These are phyloP conservation scores for Penicillium sp. DNA, from an alignment of 2,329 filamentous ascomycete species.

Conservation along the genomic window DNA sequence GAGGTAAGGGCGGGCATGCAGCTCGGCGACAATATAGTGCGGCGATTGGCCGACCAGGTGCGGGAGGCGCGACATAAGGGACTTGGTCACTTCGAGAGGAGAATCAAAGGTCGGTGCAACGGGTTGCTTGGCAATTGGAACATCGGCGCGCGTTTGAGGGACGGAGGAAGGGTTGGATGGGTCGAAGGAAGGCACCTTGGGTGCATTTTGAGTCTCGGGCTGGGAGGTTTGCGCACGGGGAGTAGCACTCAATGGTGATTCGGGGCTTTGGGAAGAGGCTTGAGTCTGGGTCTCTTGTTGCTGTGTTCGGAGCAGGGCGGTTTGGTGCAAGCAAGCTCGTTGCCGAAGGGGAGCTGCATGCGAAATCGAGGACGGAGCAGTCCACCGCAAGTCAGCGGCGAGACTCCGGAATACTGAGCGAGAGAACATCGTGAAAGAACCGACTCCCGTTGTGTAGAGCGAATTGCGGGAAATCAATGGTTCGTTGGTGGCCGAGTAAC, in stretches of 20 bases:
- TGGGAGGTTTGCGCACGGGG: slow-evolving; percentile 36
- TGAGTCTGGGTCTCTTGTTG: slow-evolving; percentile 38
- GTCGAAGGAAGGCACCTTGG: slow-evolving; percentile 18
- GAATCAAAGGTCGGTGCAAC: slow-evolving; percentile 45
- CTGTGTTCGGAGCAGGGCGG: slow-evolving; percentile 34
- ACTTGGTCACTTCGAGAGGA: slow-evolving; percentile 50
- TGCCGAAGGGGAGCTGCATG: slow-evolving; percentile 36
- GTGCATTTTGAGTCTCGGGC: slow-evolving; percentile 21
- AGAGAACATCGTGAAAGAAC: slow-evolving; percentile 43
- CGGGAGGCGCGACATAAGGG: slow-evolving; percentile 52
- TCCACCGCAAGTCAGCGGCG: slow-evolving; percentile 37
- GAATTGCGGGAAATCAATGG: slow-evolving; percentile 22
- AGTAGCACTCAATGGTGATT: slow-evolving; percentile 37
- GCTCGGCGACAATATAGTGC: slow-evolving; percentile 56
- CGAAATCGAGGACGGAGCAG: slow-evolving; percentile 31
- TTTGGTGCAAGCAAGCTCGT: slow-evolving; percentile 53
- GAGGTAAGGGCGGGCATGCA: slow-evolving; percentile 58
- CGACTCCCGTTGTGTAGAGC: slow-evolving; percentile 19
- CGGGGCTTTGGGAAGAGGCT: slow-evolving; percentile 38
- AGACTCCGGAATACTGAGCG: slow-evolving; percentile 42
- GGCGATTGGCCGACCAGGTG: slow-evolving; percentile 52
- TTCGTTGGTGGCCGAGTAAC: slow-evolving; percentile 19
- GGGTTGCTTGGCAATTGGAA: slow-evolving; percentile 43
- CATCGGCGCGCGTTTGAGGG: slow-evolving; percentile 34
- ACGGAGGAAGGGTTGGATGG: slow-evolving; percentile 21